A percentile compares a stretch with the other conserved stretches of the same genome.
These are phyloP conservation scores for Allium cepa DNA, from an alignment of 106 monocot genomes.

Conservation along the genomic window DNA sequence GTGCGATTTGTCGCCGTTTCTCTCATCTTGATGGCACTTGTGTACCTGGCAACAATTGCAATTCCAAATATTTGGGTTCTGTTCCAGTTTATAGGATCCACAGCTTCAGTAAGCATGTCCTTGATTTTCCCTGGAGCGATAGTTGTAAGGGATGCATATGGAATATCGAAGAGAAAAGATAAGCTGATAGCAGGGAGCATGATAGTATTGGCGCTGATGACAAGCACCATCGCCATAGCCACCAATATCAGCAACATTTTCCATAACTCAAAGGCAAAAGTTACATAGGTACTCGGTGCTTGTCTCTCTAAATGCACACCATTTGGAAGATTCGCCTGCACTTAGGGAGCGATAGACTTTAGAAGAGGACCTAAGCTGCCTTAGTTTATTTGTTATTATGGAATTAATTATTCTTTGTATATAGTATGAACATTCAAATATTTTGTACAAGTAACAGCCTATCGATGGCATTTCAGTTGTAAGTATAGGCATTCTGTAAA, in stretches of 20 bases:
- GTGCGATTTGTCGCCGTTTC: constrained; percentile 49
- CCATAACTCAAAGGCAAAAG: too few relatives aligned
- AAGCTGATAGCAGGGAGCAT: constrained; percentile 55
- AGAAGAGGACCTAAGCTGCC: too few relatives aligned
- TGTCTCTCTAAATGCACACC: too few relatives aligned
- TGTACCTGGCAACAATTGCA: constrained; percentile 60
- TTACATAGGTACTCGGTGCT: too few relatives aligned
- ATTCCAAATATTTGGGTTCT: constrained; percentile 87
- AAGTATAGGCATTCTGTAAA: too few relatives aligned
- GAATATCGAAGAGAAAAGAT: constrained; percentile 45
- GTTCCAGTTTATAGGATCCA: constrained; percentile 83
- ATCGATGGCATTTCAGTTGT: too few relatives aligned
- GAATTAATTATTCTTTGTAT: too few relatives aligned
- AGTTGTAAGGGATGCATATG: constrained; percentile 78
- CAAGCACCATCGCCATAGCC: constrained; percentile 59
- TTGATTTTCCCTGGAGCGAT: constrained; percentile 83
- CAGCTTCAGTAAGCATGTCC: constrained; percentile 72
- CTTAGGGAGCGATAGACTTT: too few relatives aligned
- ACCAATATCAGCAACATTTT: constrained; percentile 20
- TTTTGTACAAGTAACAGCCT: too few relatives aligned
- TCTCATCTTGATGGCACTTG: constrained; percentile 22
- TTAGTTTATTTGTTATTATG: too few relatives aligned
- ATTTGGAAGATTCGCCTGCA: too few relatives aligned
- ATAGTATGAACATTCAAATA: too few relatives aligned
- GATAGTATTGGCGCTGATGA: constrained; percentile 60